phyloP scores from a whole-genome alignment of 2,329 filamentous ascomycete species.

The Epichloe gansuensis region DNA sequence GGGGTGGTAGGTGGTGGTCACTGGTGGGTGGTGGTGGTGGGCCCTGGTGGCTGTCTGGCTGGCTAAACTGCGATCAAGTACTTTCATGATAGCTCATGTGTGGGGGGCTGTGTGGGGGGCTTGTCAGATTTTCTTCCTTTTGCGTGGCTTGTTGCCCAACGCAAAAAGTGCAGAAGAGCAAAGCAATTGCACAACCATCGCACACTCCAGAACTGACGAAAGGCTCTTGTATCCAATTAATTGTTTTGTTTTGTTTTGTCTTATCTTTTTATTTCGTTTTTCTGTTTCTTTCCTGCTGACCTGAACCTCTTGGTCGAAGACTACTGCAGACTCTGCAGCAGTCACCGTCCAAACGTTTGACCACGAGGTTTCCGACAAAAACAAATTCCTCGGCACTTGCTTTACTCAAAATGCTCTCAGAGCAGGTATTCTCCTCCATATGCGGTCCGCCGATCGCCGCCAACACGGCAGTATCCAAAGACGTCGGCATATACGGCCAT shows the following conservation, averaged over 20 bases:
- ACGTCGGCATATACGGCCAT: constrained; percentile 79
- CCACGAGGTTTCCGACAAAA: neutral
- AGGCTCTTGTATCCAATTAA: neutral
- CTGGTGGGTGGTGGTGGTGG: too few relatives aligned
- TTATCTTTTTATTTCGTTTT: neutral
- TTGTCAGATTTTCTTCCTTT: neutral
- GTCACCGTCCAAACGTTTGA: neutral
- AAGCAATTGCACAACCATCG: neutral
- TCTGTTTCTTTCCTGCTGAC: neutral
- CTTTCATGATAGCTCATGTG: neutral
- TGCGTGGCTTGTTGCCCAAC: neutral
- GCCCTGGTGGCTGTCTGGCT: too few relatives aligned
- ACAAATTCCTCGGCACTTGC: neutral
- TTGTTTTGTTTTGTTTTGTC: neutral
- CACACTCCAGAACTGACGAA: neutral
- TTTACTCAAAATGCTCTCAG: constrained; percentile 36
- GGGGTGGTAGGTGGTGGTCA: neutral
- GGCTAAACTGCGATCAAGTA: neutral
- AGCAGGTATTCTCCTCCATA: constrained; percentile 47
- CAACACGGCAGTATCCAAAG: constrained; percentile 55
- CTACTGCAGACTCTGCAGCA: constrained; percentile 1
- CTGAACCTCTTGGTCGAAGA: neutral
- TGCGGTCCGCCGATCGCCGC: constrained; percentile 44
- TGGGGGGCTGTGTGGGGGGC: neutral
- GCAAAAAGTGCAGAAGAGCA: neutral